Evolutionary conservation across 164 flowering plant genomes (phyloP).

Genomic region (Vitis riparia): DNA sequence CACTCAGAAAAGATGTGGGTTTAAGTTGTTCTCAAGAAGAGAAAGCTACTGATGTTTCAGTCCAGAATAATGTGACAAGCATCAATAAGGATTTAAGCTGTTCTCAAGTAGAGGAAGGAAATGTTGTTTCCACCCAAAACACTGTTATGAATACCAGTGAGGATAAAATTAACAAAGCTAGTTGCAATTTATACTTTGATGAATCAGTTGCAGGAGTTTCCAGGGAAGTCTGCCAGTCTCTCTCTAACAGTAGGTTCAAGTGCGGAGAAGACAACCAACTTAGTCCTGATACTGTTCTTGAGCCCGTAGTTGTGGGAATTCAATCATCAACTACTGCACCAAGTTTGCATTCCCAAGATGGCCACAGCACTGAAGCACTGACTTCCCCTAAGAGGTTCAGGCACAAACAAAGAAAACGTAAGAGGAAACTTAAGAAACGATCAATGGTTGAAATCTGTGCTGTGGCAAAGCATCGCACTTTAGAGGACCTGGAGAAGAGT

Average conservation of each 20-base stretch:
- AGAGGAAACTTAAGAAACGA: conserved; percentile 26
- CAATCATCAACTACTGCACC: conserved; percentile 1
- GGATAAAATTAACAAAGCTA: conserved; percentile 6
- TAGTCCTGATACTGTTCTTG: not conserved
- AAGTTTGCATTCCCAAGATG: not conserved
- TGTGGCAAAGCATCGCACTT: conserved; percentile 22
- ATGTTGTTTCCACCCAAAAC: not conserved
- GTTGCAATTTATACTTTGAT: not conserved
- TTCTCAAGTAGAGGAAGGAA: conserved; percentile 6
- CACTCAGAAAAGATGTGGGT: conserved; percentile 6
- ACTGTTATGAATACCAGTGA: not conserved
- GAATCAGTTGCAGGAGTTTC: conserved; percentile 10
- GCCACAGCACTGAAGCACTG: conserved; percentile 5
- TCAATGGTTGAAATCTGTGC: conserved; percentile 25
- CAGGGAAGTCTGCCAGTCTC: conserved; percentile 10
- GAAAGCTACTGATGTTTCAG: not conserved
- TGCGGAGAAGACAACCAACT: conserved; percentile 10
- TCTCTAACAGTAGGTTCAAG: conserved; percentile 2
- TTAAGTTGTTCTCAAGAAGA: conserved; percentile 4
- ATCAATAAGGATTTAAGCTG: not conserved
- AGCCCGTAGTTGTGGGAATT: not conserved
- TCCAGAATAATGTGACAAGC: not conserved
- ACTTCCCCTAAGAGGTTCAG: conserved; percentile 13
- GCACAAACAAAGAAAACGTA: conserved; percentile 16
- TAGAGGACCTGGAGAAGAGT: conserved; percentile 20